Percentiles rank a stretch among this genome's conserved stretches.
phyloP scores from a whole-genome alignment of 768 basidiomycete species.

The Mrakia frigida region DNA sequence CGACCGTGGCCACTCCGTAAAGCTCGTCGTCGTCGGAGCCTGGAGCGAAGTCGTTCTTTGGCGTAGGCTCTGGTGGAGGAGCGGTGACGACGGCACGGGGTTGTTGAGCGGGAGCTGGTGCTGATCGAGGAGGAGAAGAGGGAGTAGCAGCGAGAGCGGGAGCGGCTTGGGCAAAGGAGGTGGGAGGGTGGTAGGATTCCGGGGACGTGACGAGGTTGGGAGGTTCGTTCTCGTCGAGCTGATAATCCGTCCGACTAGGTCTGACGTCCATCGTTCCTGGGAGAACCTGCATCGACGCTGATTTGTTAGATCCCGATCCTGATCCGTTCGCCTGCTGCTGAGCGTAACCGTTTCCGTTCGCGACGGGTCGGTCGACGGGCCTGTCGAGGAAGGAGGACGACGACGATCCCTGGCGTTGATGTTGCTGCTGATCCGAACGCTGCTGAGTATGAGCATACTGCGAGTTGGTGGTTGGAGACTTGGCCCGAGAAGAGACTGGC shows the following conservation, averaged over 20 bases:
- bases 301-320: conserved; percentile 2
- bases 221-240: not conserved
- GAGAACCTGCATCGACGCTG: conserved; percentile 1
- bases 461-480: not conserved
- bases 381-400: not conserved
- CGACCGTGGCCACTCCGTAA: not conserved
- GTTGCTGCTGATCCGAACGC: not conserved
- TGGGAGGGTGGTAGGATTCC: not conserved
- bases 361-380: not conserved
- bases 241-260: not conserved
- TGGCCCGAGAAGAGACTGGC: not conserved
- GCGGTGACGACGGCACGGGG: too few species aligned
- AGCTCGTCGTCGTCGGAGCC: not conserved
- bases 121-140: not conserved
- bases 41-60: conserved; percentile 5
- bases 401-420: not conserved
- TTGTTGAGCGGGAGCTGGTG: not conserved
- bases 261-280: conserved; percentile 2
- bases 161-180: not conserved
- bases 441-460: not conserved
- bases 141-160: not conserved
- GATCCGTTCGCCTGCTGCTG: not conserved
- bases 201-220: conserved; percentile 7
- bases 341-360: conserved; percentile 12
- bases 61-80: not conserved